Evolutionary conservation across 345 rosid species (phyloP), one percentile per base, ranked within the genome.

Genomic region (Pistacia integerrima): DNA sequence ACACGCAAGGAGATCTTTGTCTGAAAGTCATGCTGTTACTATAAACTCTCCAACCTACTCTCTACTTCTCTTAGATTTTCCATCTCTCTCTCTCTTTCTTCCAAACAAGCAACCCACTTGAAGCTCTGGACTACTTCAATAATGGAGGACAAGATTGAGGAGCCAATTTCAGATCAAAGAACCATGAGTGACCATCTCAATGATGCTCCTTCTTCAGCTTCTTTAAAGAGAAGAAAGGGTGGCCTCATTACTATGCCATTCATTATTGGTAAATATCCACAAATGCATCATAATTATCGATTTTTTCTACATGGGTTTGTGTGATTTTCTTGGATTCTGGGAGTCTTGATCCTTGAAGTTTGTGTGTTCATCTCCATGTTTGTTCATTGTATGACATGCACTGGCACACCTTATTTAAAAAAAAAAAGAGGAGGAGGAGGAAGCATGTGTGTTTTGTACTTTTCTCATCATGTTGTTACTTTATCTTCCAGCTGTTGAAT

Each of bases 191-290:
- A 55, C 38, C 85, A 64, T 46, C 85, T 66, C 54, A 8, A 14
- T 5, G n/a, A 36, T 28, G n/a, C 48, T 64, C 3, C 22, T 17
- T 13, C 57, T 54, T 3, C 57, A 13, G 33, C 18, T 5, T 33
- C 46, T 62, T 78, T 41, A 0, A 73, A 62, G 41, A 81, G 73
- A 62, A 49, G 77, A 74, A 87, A 84, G 78, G 97, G 96, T 72
- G 92, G 96, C 33, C 85, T 91, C 75, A 82, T 89, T 72, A 88
- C 96, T 73, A 85, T 89, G 90, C 96, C 96, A 1, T 91, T 91
- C 82, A 87, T 91, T 65, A 91, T 91, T 78, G 96, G 96, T 89
- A 77, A 14, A 54, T 54, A 54, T 16, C 7, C 55, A 12, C 3
- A 51, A 3, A 71, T 51, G 4, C 49, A 55, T 70, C 36, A 60